phyloP scores from a whole-genome alignment of 352 stramenopile species.

The Peronosclerospora sorghi region DNA sequence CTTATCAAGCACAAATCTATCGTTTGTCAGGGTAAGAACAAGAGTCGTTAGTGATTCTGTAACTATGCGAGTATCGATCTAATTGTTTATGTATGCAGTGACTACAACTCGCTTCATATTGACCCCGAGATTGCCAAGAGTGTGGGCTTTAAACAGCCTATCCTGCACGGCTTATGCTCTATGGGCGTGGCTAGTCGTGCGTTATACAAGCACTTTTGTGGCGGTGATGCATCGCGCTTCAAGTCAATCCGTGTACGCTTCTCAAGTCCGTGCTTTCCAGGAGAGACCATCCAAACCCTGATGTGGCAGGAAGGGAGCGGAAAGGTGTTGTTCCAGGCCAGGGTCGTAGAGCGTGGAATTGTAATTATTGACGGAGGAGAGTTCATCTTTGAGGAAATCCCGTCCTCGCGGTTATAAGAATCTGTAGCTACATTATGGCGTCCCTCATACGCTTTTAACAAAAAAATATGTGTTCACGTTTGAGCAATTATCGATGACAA shows the following conservation, averaged over 20 bases:
- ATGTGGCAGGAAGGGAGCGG: conserved; percentile 55
- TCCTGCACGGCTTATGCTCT: conserved; percentile 91
- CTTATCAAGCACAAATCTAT: conserved; percentile 85
- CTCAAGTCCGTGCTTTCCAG: conserved; percentile 76
- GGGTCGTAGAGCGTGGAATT: conserved; percentile 62
- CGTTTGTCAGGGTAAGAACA: conserved; percentile 76
- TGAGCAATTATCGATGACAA: too few species aligned
- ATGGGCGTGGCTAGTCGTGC: conserved; percentile 79
- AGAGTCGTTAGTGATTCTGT: neutral
- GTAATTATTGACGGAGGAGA: conserved; percentile 74
- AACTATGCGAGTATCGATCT: neutral
- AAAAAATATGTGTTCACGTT: too few species aligned
- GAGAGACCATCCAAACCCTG: conserved; percentile 76
- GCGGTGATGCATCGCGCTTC: conserved; percentile 53
- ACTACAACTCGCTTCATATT: conserved; percentile 94
- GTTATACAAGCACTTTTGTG: conserved; percentile 73
- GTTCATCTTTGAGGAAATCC: conserved; percentile 35
- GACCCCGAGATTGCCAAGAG: conserved; percentile 74
- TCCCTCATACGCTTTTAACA: too few species aligned
- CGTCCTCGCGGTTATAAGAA: conserved; percentile 19
- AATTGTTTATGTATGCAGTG: conserved; percentile 21
- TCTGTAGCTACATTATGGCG: neutral
- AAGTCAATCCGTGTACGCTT: conserved; percentile 84
- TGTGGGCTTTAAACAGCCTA: conserved; percentile 72
- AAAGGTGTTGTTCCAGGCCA: conserved; percentile 62